These are phyloP conservation scores for Mycena capillaripes DNA, from an alignment of 768 basidiomycete species.

Conservation along the genomic window DNA sequence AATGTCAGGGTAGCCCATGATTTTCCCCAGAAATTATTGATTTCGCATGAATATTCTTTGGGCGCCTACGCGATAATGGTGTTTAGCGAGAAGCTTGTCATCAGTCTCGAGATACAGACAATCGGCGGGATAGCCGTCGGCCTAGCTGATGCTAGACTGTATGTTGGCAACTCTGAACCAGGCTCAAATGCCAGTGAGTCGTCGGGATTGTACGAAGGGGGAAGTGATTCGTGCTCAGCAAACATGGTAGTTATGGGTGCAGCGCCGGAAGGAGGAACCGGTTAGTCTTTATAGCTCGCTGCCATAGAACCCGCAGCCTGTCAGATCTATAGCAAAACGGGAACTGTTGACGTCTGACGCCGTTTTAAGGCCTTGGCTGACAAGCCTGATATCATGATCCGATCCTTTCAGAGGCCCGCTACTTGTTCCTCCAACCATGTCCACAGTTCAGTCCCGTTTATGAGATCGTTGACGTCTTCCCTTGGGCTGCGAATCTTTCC, in stretches of 20 bases:
- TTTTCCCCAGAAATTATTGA: slow-evolving; percentile 16
- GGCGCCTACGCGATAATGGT: neutral
- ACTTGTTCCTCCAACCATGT: slow-evolving; percentile 51
- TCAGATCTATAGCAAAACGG: neutral
- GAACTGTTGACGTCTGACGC: too few relatives aligned
- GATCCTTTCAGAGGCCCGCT: neutral
- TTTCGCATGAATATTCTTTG: slow-evolving; percentile 29
- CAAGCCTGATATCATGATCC: too few relatives aligned
- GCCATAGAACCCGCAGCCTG: too few relatives aligned
- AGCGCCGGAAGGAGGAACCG: too few relatives aligned
- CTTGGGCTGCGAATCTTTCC: slow-evolving; percentile 43
- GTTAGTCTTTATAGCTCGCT: too few relatives aligned
- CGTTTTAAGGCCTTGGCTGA: too few relatives aligned
- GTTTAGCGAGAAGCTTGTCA: neutral
- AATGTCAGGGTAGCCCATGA: slow-evolving; percentile 26
- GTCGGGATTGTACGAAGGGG: slow-evolving; percentile 15
- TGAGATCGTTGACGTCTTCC: slow-evolving; percentile 41
- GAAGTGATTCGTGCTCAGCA: neutral
- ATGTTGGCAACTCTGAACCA: slow-evolving; percentile 5
- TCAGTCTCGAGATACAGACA: neutral
- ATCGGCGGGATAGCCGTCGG: too few relatives aligned
- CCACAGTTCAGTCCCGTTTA: slow-evolving; percentile 46
- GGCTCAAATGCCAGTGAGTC: neutral
- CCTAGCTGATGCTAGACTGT: neutral
- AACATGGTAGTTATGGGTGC: neutral